phyloP scores from a whole-genome alignment of 2,329 filamentous ascomycete genomes.

The Venturia aucupariae region DNA sequence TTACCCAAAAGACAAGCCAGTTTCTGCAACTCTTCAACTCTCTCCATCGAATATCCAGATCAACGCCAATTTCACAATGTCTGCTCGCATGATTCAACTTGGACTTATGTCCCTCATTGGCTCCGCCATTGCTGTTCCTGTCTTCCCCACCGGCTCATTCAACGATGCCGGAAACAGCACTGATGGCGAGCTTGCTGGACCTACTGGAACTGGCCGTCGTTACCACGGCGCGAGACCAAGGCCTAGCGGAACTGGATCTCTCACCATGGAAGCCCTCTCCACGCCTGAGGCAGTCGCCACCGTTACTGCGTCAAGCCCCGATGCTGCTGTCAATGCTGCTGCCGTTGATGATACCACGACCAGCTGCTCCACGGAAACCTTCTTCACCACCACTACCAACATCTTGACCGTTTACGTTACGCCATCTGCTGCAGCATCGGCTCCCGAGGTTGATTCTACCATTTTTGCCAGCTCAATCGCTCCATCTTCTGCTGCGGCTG shows the following conservation, averaged over 20 bases:
- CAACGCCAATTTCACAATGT: conserved; percentile 22
- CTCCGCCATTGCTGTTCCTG: conserved; percentile 30
- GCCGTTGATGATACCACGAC: not conserved
- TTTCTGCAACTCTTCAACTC: not conserved
- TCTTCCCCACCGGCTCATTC: not conserved
- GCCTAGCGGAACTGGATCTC: not conserved
- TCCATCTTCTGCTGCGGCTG: not conserved
- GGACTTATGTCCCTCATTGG: conserved; percentile 35
- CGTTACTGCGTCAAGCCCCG: too few relatives aligned
- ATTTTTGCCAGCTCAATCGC: not conserved
- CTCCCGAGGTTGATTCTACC: not conserved
- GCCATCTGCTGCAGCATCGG: not conserved
- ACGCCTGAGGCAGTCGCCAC: not conserved
- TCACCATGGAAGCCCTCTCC: not conserved
- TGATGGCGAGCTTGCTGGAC: not conserved
- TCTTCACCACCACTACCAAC: not conserved
- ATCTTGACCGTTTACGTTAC: conserved; percentile 1
- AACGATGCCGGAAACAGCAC: conserved; percentile 6
- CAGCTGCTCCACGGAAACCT: not conserved
- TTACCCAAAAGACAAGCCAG: not conserved
- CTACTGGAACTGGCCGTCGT: not conserved
- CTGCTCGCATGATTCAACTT: conserved; percentile 29
- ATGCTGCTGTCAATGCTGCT: not conserved
- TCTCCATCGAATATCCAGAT: not conserved
- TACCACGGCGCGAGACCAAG: not conserved